Evolutionary conservation across 192 early-diverging fungal species (phyloP), one percentile per base, ranked within the genome.

Genomic region (Rhizoclosmatium globosum): DNA sequence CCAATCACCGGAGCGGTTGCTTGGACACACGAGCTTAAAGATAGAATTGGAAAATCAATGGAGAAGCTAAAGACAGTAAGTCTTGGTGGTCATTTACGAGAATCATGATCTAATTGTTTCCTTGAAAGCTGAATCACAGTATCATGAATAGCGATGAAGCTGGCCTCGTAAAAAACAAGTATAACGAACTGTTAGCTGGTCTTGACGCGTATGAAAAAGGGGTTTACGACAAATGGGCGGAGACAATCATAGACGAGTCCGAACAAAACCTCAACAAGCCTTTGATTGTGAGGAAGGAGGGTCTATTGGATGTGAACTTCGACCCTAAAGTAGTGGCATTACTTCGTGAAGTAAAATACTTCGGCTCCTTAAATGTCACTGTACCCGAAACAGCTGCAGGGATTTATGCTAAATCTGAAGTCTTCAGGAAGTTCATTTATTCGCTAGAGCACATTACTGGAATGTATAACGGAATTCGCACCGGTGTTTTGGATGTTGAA

Each of bases 311-410:
- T 44, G 90, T 91, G 75, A 91, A 91, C 78, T 91, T 91, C 69
- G 90, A 91, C 74, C 90, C 90, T 2, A 91, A 91, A 70, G 90
- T 91, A 41, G 89, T 91, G n/a, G 90, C 90, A 7, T 81, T 91
- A 2, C 65, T 91, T 44, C 79, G 89, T n/a, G 90, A 91, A 84
- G 88, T 91, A 39, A 86, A 85, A 64, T 91, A 91, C 74, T 89
- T 91, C 74, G 88, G 81, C 38, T 83, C 86, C 3, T 74, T 89
- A 1, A 60, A 58, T 2, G 88, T 87, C 2, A 68, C 78, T n/a
- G 85, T 87, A 4, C 90, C 90, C 2, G 74, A 79, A 39, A 83
- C 85, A 4, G 90, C 90, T 11, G 87, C 75, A 3, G 64, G 62
- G 1, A 89, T 91, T 39, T 91, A 87, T 81, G 72, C 82, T 15